phyloP scores from a whole-genome alignment of 2,329 filamentous ascomycete species.

The Botrytis hyacinthi region DNA sequence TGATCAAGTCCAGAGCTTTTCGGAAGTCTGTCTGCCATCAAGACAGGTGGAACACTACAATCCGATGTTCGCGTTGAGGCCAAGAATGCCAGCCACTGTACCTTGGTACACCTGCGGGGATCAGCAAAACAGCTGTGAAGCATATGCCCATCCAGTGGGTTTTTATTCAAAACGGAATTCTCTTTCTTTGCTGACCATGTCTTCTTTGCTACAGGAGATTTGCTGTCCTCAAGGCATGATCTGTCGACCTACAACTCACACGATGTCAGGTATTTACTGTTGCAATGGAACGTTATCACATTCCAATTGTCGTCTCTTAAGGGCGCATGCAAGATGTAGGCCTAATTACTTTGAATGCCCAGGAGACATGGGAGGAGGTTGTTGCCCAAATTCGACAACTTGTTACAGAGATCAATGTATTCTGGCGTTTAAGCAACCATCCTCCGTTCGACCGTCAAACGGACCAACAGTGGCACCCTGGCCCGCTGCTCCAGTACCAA shows the following conservation, averaged over 20 bases:
- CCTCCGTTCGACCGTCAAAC: slow-evolving; percentile 18
- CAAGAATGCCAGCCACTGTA: slow-evolving; percentile 21
- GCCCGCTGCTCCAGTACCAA: slow-evolving; percentile 23
- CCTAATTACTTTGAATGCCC: slow-evolving; percentile 31
- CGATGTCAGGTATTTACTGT: slow-evolving; percentile 33
- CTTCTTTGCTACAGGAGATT: slow-evolving; percentile 28
- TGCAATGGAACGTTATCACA: slow-evolving; percentile 30
- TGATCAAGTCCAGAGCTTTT: not conserved
- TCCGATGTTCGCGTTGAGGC: slow-evolving; percentile 4
- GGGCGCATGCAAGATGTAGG: slow-evolving; percentile 30
- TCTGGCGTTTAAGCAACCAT: slow-evolving; percentile 26
- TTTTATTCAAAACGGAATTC: too few species aligned
- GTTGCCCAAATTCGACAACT: slow-evolving; percentile 29
- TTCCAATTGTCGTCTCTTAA: slow-evolving; percentile 27
- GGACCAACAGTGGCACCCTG: slow-evolving; percentile 29
- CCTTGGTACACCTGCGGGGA: slow-evolving; percentile 37
- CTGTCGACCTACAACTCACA: slow-evolving; percentile 30
- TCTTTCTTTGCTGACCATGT: not conserved
- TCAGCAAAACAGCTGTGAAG: slow-evolving; percentile 35
- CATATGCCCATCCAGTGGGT: slow-evolving; percentile 33
- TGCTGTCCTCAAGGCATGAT: slow-evolving; percentile 34
- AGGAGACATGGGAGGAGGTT: slow-evolving; percentile 31
- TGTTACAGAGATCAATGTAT: slow-evolving; percentile 20
- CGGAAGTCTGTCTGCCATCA: slow-evolving; percentile 29
- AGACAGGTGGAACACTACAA: slow-evolving; percentile 23